Evolutionary conservation across 2,329 filamentous ascomycete genomes (phyloP), one percentile per base, ranked within the genome.

Genomic region (Penicillium sp.): DNA sequence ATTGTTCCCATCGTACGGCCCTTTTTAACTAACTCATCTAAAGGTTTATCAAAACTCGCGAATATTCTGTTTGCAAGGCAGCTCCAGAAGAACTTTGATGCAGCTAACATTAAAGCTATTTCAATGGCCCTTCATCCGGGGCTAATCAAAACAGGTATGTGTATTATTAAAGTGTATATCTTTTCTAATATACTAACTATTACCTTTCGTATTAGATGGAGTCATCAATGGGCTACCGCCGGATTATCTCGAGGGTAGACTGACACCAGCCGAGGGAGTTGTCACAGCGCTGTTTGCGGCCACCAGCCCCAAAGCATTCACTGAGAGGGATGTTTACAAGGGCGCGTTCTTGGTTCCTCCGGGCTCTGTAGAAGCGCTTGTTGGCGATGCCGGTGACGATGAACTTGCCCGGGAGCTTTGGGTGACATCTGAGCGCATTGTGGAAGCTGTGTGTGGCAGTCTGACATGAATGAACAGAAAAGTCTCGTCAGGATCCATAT

Each of bases 371-470:
- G 47, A 50, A 50, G 47, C 28, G 20, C 47, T 23, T 38, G 30
- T 40, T 40, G 47, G 47, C 30, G 47, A 50, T 50, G 47, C 30
- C 47, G 40, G 47, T 12, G 30, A 50, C 30, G 47, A 50, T 24
- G 20, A 16, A 38, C 47, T 50, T 24, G 47, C 47, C 18, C 28
- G 23, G 30, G 47, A 50, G 47, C 47, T 50, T 24, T 50, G 47
- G 47, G 30, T 23, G 18, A 50, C 47, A 14, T 38, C 30, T 40
- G 47, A 50, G 47, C 47, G 30, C 28, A 40, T 50, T 24, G 28
- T 50, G 47, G 47, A 50, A 38, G 26, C 47, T 49, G 47, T 49
- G 47, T 49, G 28, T 49, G 47, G 47, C 28, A 50, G 23, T 38
- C 47, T 50, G 47, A 23, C 11, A 50, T 49, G 47, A 49, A 26